A percentile compares a stretch with the other conserved stretches of the same genome.
These are phyloP conservation scores for Tilletiopsis washingtonensis DNA, from an alignment of 1,284 basidiomycete species.

Conservation along the genomic window DNA sequence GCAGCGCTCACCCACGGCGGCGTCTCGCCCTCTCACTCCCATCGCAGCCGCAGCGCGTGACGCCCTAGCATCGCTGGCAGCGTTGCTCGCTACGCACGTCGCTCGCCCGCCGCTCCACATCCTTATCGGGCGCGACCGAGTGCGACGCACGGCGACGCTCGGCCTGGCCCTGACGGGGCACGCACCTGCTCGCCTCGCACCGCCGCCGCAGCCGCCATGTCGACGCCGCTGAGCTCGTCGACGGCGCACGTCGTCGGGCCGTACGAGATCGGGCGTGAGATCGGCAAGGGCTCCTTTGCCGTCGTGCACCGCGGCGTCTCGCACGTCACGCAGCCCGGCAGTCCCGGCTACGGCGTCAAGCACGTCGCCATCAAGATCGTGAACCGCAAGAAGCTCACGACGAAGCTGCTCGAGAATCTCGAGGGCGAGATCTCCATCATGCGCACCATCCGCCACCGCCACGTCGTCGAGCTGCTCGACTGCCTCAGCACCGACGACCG, in stretches of 20 bases:
- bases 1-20: too few species aligned
- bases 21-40: too few species aligned
- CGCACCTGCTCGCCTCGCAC: too few species aligned
- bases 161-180: too few species aligned
- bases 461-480: slow-evolving; percentile 86
- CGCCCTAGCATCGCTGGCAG: too few species aligned
- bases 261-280: slow-evolving; percentile 50
- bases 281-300: slow-evolving; percentile 77
- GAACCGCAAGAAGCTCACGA: slow-evolving; percentile 73
- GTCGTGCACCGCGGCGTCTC: slow-evolving; percentile 84
- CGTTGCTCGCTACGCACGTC: too few species aligned
- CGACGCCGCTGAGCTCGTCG: too few species aligned
- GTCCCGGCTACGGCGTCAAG: not conserved
- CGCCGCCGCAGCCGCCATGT: too few species aligned
- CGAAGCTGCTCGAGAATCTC: slow-evolving; percentile 91
- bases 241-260: slow-evolving; percentile 2
- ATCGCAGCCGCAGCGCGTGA: too few species aligned
- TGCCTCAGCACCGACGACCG: slow-evolving; percentile 85
- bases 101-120: too few species aligned
- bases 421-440: slow-evolving; percentile 96
- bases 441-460: slow-evolving; percentile 82
- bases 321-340: not conserved
- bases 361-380: slow-evolving; percentile 91
- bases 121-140: too few species aligned
- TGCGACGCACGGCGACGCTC: too few species aligned